Percentiles rank a stretch among this genome's conserved stretches.
Conservation (phyloP, 345 rosid genomes). For the Rubroshorea leprosula region DNA sequence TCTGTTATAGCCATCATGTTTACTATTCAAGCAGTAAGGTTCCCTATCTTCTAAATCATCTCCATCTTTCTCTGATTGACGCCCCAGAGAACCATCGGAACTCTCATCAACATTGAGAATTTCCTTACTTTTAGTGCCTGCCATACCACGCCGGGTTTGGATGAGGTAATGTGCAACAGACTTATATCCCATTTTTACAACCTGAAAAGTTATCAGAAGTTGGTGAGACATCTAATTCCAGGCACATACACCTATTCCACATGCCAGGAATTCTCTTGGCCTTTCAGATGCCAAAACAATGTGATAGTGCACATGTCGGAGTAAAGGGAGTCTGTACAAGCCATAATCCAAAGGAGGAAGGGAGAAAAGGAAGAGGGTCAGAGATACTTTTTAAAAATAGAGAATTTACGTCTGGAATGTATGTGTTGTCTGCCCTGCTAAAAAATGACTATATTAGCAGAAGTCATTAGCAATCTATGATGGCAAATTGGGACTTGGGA, state of each 20-base stretch:
- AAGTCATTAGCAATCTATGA: too few relatives aligned
- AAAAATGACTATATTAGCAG: too few relatives aligned
- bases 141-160: constrained; percentile 18
- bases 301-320: background rate
- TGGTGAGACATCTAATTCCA: background rate
- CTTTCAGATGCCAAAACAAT: too few relatives aligned
- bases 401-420: too few relatives aligned
- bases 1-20: background rate
- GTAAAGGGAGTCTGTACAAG: too few relatives aligned
- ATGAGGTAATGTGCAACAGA: constrained; percentile 39
- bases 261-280: background rate
- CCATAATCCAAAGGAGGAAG: too few relatives aligned
- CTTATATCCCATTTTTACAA: constrained; percentile 25
- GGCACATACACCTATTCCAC: background rate
- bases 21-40: background rate
- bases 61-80: background rate
- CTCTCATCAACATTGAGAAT: constrained; percentile 1
- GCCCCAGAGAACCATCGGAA: background rate
- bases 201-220: constrained; percentile 17
- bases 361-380: background rate
- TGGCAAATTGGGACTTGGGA: too few relatives aligned
- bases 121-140: constrained; percentile 9
- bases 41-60: constrained; percentile 7
- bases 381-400: background rate
- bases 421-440: too few relatives aligned